Base-by-base conservation (phyloP, 176 grass and related monocot genomes). In the Chrysopogon serrulatus region DNA sequence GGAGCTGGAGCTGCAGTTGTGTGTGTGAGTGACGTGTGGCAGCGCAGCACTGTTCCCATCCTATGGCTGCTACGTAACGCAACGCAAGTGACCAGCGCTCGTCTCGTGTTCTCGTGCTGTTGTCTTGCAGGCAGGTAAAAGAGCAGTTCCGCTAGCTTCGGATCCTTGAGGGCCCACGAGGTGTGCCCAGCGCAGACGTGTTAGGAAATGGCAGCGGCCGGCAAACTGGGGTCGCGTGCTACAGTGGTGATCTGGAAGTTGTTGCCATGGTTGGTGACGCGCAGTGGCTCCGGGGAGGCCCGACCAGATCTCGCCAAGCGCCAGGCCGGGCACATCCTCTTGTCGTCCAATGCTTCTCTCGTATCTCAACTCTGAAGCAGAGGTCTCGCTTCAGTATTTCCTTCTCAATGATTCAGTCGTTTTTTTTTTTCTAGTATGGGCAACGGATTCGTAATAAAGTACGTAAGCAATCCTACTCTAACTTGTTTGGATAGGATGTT, bases 271-370 rank as follows among this genome's bases (percentile, higher is more conserved):
- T 60, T 60, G 83, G 73, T 12, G 44, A 8, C 6, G 62, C 48
- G 28, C 62, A 12, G 19, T 24, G 24, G 34, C 48, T 7, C 18
- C 37, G 48, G 21, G 34, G 21, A 67, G 45, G 18, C 48, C 48
- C 61, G 83, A 85, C 83, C 73, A 69, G 83, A 78, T 78, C 49
- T 78, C 74, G 35, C 19, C 34, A 8, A 59, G 36, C 64, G 19
- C 48, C 83, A 69, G 47, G 8, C 11, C 63, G 63, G 48, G 73
- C 83, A 34, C n/a, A 42, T 13, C 64, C 13, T 27, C 63, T 24
- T 60, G 83, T 85, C 70, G 57, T 18, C 26, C 12, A 66, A n/a
- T 16, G 11, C 33, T 76, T 28, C 2, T 62, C 4, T 56, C 21
- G 19, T n/a, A 56, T 15, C 51, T 60, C 2, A 65, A 21, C 31